phyloP scores from a whole-genome alignment of 2,329 filamentous ascomycete species.

The Claviceps digitariae region DNA sequence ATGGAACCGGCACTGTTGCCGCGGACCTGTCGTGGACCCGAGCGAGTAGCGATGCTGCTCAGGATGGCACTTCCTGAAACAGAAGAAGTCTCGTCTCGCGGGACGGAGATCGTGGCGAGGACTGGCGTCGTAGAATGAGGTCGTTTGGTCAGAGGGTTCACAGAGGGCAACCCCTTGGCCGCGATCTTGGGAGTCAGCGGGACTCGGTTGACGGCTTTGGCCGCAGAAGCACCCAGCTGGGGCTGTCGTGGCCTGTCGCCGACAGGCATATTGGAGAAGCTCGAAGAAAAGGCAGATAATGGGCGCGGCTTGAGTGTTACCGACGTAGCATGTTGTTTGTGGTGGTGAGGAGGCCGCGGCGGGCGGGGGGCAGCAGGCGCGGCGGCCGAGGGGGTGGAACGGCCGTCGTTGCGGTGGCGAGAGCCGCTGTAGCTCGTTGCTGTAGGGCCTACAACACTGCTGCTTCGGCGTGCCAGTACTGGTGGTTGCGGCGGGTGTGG shows the following conservation, averaged over 20 bases:
- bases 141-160: constrained; percentile 28
- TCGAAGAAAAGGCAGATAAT: constrained; percentile 2
- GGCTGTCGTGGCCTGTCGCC: constrained; percentile 52
- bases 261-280: constrained; percentile 27
- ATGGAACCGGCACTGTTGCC: constrained; percentile 56
- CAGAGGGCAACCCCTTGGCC: constrained; percentile 21
- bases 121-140: constrained; percentile 10
- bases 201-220: constrained; percentile 35
- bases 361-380: background rate
- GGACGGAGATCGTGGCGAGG: constrained; percentile 10
- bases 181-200: constrained; percentile 45
- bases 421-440: background rate
- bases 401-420: background rate
- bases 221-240: constrained; percentile 48
- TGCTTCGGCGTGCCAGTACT: background rate
- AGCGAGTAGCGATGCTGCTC: constrained; percentile 64
- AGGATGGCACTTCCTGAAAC: constrained; percentile 43
- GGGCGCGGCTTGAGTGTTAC: constrained; percentile 1
- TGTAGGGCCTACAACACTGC: no score
- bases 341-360: background rate
- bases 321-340: constrained; percentile 4
- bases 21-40: constrained; percentile 57
- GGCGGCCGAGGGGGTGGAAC: background rate
- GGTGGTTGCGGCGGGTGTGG: background rate
- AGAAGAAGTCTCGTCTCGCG: constrained; percentile 34